These are phyloP conservation scores for Drechmeria coniospora DNA, from an alignment of 2,329 filamentous ascomycete genomes.

Conservation along the genomic window DNA sequence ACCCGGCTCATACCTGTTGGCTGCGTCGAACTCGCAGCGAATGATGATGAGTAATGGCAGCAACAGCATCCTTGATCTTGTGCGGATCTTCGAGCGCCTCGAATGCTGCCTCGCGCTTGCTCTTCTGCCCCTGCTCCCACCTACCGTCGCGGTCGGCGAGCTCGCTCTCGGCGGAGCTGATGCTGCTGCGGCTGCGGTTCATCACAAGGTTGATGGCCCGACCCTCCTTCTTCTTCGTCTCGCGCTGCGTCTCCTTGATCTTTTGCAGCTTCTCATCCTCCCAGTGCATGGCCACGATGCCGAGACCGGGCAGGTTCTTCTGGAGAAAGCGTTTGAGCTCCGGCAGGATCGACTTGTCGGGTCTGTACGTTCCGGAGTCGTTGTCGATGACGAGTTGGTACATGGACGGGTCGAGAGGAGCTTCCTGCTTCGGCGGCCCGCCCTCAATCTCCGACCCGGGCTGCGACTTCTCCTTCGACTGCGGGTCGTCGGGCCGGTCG, in stretches of 20 bases:
- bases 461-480: constrained; percentile 33
- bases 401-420: constrained; percentile 31
- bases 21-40: no score
- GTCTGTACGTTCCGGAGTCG: constrained; percentile 84
- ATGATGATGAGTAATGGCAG: constrained; percentile 11
- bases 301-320: constrained; percentile 60
- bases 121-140: constrained; percentile 26
- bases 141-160: constrained; percentile 28
- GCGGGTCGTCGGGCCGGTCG: constrained; percentile 23
- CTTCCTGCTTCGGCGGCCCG: constrained; percentile 28
- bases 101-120: constrained; percentile 35
- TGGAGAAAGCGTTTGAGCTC: constrained; percentile 55
- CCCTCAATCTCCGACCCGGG: constrained; percentile 30
- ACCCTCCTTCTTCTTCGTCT: constrained; percentile 53
- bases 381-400: constrained; percentile 94
- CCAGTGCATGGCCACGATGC: constrained; percentile 61
- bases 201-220: constrained; percentile 36
- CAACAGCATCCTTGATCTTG: constrained; percentile 23
- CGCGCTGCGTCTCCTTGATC: constrained; percentile 63
- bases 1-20: no score
- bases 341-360: constrained; percentile 62
- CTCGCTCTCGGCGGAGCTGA: constrained; percentile 38
- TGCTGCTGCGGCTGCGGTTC: constrained; percentile 35
- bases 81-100: constrained; percentile 35
- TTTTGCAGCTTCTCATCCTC: constrained; percentile 57